Evolutionary conservation across 1,284 basidiomycete genomes (phyloP), one percentile per base, ranked within the genome.

Genomic region (Puccinia hordei): DNA sequence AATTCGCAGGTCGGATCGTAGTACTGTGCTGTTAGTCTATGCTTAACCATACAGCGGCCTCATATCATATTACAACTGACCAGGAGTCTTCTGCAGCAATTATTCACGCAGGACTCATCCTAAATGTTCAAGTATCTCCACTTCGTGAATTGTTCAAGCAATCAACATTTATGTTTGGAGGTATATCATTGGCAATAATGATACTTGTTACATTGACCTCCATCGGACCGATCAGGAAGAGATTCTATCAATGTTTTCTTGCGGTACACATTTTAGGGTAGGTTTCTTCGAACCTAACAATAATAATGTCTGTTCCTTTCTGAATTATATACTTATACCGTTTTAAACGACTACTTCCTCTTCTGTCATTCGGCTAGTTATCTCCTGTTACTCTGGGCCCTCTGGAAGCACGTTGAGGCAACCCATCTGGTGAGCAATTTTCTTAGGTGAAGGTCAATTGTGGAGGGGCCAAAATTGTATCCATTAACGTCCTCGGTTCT

Each of bases 181-280:
- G 22, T 22, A 72, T 80, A 27, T 51, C 77, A 35, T 15, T 73
- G 22, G 69, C 44, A 38, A 72, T 27, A 6, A 38, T 80, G 57
- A 24, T 80, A 41, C 22, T 73, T 9, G 33, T 80, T 6, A 44
- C 30, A 35, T 30, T 80, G 19, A 72, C 53, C 41, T 80, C 77
- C 24, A 30, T 72, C 12, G 55, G 53, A 30, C 69, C 77, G 13
- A 65, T 80, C 17, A 30, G 69, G 9, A 57, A 53, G 27, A 46
- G 24, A 24, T 63, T 72, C 61, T 80, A 72, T 73, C 77, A 73
- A 73, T 46, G 57, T 46, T 80, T 80, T 51, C 66, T 63, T 41
- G 51, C 30, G 17, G 59, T 33, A 27, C 77, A 80, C 49, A 51
- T 80, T 13, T 49, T 72, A 13, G 77, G 77, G 77, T 80, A 51